Evolutionary conservation across 768 basidiomycete genomes (phyloP).

Genomic region (Boletus edulis): DNA sequence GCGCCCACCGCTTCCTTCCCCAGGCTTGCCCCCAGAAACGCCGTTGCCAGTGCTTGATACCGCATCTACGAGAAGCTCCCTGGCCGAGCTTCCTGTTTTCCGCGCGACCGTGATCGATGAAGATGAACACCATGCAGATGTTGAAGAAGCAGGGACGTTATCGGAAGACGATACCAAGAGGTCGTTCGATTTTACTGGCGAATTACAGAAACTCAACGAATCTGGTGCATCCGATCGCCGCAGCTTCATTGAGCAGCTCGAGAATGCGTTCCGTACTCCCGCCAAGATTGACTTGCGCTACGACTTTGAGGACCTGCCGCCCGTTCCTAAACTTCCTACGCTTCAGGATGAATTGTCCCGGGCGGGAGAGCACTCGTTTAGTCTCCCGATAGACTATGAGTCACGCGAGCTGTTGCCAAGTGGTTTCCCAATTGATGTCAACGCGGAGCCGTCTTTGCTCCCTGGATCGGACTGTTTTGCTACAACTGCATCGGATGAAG

Average conservation of each 20-base stretch:
- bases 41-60: constrained; percentile 34
- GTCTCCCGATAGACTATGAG: constrained; percentile 13
- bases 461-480: constrained; percentile 35
- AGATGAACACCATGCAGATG: constrained; percentile 37
- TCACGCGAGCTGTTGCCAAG: constrained; percentile 14
- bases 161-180: constrained; percentile 72
- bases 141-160: constrained; percentile 39
- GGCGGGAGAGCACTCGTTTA: constrained; percentile 22
- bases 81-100: constrained; percentile 38
- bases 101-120: constrained; percentile 46
- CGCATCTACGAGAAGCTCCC: constrained; percentile 7
- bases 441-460: constrained; percentile 37
- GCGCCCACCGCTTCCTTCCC: constrained; percentile 28
- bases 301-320: constrained; percentile 47
- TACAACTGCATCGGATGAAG: constrained; percentile 35
- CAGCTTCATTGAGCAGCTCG: constrained; percentile 82
- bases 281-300: constrained; percentile 61
- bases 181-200: constrained; percentile 84
- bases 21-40: constrained; percentile 42
- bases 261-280: constrained; percentile 76
- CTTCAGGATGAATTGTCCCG: constrained; percentile 28
- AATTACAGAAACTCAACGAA: constrained; percentile 66
- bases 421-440: constrained; percentile 24
- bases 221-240: constrained; percentile 63
- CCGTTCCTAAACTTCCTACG: constrained; percentile 50